Evolutionary conservation across 2,329 filamentous ascomycete genomes (phyloP).

Genomic region (Thielaviopsis cerberus): DNA sequence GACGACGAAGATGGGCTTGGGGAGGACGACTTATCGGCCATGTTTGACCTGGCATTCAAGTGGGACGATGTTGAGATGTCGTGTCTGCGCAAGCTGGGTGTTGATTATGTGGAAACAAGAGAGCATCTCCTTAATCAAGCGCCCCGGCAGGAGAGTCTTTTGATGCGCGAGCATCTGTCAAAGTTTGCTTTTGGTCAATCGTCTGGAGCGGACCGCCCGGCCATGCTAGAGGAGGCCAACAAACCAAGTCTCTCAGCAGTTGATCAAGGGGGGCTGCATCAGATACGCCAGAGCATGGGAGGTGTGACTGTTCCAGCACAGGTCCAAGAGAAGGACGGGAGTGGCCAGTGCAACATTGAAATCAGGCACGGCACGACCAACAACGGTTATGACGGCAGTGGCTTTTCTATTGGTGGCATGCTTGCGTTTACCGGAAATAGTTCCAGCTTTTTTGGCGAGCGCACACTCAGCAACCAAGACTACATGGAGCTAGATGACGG

Average conservation of each 20-base stretch:
- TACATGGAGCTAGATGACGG: not conserved
- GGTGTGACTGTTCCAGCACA: too few relatives aligned
- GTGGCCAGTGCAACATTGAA: too few relatives aligned
- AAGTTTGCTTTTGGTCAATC: not conserved
- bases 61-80: constrained; percentile 4
- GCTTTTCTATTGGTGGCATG: too few relatives aligned
- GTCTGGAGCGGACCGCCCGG: not conserved
- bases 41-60: not conserved
- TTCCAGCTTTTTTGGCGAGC: too few relatives aligned
- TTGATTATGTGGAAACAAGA: not conserved
- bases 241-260: not conserved
- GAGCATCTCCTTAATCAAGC: not conserved
- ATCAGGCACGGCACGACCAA: too few relatives aligned
- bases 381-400: too few relatives aligned
- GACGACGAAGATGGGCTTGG: too few relatives aligned
- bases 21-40: not conserved
- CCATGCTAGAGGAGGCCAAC: not conserved
- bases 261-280: not conserved
- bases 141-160: not conserved
- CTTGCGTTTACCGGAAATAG: too few relatives aligned
- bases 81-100: not conserved
- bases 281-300: not conserved
- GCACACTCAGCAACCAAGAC: too few relatives aligned
- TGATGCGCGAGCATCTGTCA: not conserved
- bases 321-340: not conserved